Conservation (phyloP, 345 rosid species). For the Aegle marmelos region DNA sequence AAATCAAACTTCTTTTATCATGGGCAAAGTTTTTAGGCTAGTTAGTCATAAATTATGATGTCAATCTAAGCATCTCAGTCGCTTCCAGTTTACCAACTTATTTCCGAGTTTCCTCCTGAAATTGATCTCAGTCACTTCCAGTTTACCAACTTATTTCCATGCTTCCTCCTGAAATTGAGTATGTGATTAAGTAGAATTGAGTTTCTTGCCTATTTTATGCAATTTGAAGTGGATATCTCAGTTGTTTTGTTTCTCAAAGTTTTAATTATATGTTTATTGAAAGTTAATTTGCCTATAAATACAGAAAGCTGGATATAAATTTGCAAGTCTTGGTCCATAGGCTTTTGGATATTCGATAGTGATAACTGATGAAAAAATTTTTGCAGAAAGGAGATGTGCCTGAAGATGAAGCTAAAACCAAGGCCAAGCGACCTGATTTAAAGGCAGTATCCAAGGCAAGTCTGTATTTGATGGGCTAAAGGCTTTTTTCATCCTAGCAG, state of each 20-base stretch:
- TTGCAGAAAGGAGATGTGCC: slow-evolving; percentile 37
- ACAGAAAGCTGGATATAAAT: background rate
- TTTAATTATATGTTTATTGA: background rate
- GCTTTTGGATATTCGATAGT: background rate
- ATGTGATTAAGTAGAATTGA: background rate
- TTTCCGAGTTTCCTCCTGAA: no score
- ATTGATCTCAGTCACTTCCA: background rate
- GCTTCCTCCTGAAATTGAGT: background rate
- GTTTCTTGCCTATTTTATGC: background rate
- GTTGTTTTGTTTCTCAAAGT: background rate
- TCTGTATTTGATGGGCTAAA: slow-evolving; percentile 6
- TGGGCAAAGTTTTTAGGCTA: background rate
- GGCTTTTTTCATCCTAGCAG: background rate
- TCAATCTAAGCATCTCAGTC: background rate
- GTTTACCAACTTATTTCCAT: no score
- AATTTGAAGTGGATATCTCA: background rate
- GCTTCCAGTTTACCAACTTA: background rate
- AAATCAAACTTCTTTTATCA: background rate
- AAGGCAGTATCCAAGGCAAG: slow-evolving; percentile 81
- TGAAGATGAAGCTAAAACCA: slow-evolving; percentile 27
- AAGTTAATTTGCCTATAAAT: background rate
- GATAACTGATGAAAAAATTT: background rate
- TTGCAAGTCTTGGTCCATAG: background rate
- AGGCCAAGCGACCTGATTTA: slow-evolving; percentile 71
- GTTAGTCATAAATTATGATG: background rate